A percentile compares a stretch with the other conserved stretches of the same genome.
These are phyloP conservation scores for Aurinia saxatilis DNA, from an alignment of 345 rosid species.

Conservation along the genomic window DNA sequence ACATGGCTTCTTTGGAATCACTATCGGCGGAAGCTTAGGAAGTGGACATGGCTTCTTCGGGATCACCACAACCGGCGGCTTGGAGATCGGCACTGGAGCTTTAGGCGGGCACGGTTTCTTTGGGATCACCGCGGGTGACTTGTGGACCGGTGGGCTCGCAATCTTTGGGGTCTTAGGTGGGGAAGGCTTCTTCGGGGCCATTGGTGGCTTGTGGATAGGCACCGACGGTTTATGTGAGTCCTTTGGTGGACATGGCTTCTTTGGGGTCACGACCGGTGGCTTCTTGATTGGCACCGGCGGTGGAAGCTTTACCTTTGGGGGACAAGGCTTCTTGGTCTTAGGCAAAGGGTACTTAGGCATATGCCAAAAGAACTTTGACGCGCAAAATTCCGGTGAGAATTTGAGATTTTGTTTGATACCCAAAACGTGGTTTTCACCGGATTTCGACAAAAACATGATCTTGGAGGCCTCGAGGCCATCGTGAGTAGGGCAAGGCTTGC, in stretches of 20 bases:
- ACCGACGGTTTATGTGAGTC: not conserved
- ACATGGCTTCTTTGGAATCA: slow-evolving; percentile 17
- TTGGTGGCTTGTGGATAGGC: not conserved
- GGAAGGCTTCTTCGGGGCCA: no score
- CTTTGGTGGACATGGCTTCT: slow-evolving; percentile 31
- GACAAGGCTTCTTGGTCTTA: slow-evolving; percentile 19
- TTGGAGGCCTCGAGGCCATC: slow-evolving; percentile 47
- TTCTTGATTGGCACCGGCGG: slow-evolving; percentile 4
- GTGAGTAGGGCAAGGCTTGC: slow-evolving; percentile 48
- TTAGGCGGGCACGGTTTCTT: slow-evolving; percentile 8
- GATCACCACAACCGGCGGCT: slow-evolving; percentile 32
- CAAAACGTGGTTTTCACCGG: slow-evolving; percentile 34
- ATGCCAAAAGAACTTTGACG: slow-evolving; percentile 55
- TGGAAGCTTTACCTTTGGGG: slow-evolving; percentile 22
- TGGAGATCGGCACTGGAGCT: slow-evolving; percentile 13
- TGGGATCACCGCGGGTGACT: slow-evolving; percentile 3
- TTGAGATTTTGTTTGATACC: slow-evolving; percentile 51
- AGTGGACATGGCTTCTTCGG: slow-evolving; percentile 26
- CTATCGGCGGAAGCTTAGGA: slow-evolving; percentile 38
- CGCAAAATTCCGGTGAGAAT: slow-evolving; percentile 51
- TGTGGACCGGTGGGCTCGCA: not conserved
- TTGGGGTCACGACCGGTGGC: slow-evolving; percentile 24
- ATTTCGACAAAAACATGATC: slow-evolving; percentile 37
- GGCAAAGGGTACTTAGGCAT: slow-evolving; percentile 22
- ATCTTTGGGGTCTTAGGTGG: no score